Percentiles rank a stretch among this genome's conserved stretches.
Evolutionary conservation across 2,329 filamentous ascomycete genomes (phyloP).

Genomic region (Scopulariopsis brevicaulis): DNA sequence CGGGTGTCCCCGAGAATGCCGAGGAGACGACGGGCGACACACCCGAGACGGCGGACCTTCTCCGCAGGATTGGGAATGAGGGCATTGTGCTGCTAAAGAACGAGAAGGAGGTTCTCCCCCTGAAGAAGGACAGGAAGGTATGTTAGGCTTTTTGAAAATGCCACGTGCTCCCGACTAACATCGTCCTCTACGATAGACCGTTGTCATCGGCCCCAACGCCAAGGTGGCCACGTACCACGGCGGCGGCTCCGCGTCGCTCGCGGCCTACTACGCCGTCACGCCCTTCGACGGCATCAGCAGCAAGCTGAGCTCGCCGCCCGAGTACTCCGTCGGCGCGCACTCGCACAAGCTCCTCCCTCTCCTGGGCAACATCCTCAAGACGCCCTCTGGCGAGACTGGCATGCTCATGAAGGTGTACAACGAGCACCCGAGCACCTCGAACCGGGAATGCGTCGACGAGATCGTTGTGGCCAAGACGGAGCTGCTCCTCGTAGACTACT

Average conservation of each 20-base stretch:
- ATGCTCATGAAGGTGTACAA: conserved; percentile 53
- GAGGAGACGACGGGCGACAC: conserved; percentile 44
- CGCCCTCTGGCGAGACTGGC: conserved; percentile 39
- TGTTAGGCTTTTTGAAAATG: conserved; percentile 7
- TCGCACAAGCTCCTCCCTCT: conserved; percentile 53
- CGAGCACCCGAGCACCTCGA: conserved; percentile 35
- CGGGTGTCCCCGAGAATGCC: conserved; percentile 41
- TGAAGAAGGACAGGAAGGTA: conserved; percentile 46
- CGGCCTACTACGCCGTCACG: conserved; percentile 56
- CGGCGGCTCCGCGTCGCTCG: conserved; percentile 51
- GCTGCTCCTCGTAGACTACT: conserved; percentile 36
- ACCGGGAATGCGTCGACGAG: conserved; percentile 38
- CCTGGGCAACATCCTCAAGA: conserved; percentile 39
- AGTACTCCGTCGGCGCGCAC: conserved; percentile 50
- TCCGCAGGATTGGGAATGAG: conserved; percentile 55
- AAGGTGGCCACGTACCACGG: conserved; percentile 47
- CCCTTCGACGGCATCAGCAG: conserved; percentile 59
- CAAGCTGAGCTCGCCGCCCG: conserved; percentile 29
- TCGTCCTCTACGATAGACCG: conserved; percentile 21
- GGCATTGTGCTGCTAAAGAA: conserved; percentile 68
- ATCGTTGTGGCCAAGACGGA: conserved; percentile 35
- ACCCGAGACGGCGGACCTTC: conserved; percentile 48
- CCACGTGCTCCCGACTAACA: background rate
- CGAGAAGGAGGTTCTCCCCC: conserved; percentile 48
- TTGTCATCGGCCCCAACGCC: conserved; percentile 46